phyloP scores from a whole-genome alignment of 805 yeast genomes.

The Saccharomycopsis olivae region DNA sequence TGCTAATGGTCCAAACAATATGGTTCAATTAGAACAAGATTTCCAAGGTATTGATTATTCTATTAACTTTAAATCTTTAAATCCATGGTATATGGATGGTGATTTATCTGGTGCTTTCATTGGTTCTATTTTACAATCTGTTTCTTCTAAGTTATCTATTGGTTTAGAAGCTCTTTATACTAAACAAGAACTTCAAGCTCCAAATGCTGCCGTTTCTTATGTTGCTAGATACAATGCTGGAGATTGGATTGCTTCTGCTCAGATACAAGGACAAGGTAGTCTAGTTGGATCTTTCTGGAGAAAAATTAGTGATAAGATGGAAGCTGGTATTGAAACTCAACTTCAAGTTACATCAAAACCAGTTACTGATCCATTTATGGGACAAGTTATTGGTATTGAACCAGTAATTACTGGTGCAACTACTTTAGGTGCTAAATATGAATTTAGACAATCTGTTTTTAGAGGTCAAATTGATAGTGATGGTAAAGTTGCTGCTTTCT shows the following conservation, averaged over 20 bases:
- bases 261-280: slow-evolving; percentile 87
- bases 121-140: slow-evolving; percentile 81
- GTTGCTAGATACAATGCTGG: slow-evolving; percentile 76
- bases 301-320: slow-evolving; percentile 84
- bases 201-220: slow-evolving; percentile 85
- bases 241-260: slow-evolving; percentile 90
- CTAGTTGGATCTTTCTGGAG: slow-evolving; percentile 87
- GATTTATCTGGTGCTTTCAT: slow-evolving; percentile 86
- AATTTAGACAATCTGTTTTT: slow-evolving; percentile 91
- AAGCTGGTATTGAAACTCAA: slow-evolving; percentile 87
- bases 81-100: slow-evolving; percentile 72
- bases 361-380: slow-evolving; percentile 63
- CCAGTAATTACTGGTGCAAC: slow-evolving; percentile 86
- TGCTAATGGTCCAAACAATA: slow-evolving; percentile 80
- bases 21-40: slow-evolving; percentile 95
- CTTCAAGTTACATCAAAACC: slow-evolving; percentile 68
- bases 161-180: slow-evolving; percentile 93
- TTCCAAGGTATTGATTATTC: slow-evolving; percentile 84
- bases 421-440: slow-evolving; percentile 93
- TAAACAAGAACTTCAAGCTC: slow-evolving; percentile 54
- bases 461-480: slow-evolving; percentile 88
- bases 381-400: slow-evolving; percentile 71
- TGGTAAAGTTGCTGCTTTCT: slow-evolving; percentile 84
- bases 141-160: slow-evolving; percentile 71
- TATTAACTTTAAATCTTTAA: slow-evolving; percentile 79